A percentile compares a stretch with the other conserved stretches of the same genome.
Evolutionary conservation across 179 eudicot genomes (phyloP).

Genomic region (Spergularia azorica): DNA sequence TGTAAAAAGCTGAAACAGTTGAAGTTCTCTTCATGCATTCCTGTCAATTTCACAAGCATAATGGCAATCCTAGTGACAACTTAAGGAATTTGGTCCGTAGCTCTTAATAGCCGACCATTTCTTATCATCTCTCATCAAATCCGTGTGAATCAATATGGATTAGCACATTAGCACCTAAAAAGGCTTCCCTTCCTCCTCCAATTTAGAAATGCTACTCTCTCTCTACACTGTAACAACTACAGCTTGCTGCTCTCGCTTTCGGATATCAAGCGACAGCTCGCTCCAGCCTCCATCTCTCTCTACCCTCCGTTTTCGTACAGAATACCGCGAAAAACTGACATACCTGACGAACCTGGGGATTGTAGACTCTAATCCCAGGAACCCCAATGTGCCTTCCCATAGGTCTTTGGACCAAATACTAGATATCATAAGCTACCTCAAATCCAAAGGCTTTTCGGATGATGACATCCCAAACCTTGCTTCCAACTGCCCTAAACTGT

Average conservation of each 20-base stretch:
- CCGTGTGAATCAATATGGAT: background rate
- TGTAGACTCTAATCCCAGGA: constrained; percentile 35
- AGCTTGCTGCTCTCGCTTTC: constrained; percentile 18
- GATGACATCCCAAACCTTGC: constrained; percentile 45
- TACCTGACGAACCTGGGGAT: constrained; percentile 51
- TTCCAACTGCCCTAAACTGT: constrained; percentile 46
- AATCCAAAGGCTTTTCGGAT: constrained; percentile 56
- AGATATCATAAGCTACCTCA: constrained; percentile 43
- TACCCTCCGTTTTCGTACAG: constrained; percentile 44
- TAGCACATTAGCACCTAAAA: background rate
- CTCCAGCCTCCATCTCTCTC: constrained; percentile 24
- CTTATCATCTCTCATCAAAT: constrained; percentile 26
- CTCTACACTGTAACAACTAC: constrained; percentile 1
- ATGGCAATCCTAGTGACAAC: no score
- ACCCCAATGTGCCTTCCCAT: constrained; percentile 39
- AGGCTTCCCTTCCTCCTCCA: background rate
- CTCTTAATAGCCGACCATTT: constrained; percentile 21
- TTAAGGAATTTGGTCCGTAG: constrained; percentile 3
- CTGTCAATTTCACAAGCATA: background rate
- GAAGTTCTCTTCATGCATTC: background rate
- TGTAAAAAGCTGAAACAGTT: no score
- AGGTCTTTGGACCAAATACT: constrained; percentile 41
- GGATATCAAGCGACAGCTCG: constrained; percentile 16
- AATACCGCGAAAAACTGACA: constrained; percentile 46
- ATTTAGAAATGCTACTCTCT: constrained; percentile 36